Percentiles rank a stretch among this genome's conserved stretches.
These are phyloP conservation scores for Bipolaris cookei DNA, from an alignment of 2,329 filamentous ascomycete genomes.

Conservation along the genomic window DNA sequence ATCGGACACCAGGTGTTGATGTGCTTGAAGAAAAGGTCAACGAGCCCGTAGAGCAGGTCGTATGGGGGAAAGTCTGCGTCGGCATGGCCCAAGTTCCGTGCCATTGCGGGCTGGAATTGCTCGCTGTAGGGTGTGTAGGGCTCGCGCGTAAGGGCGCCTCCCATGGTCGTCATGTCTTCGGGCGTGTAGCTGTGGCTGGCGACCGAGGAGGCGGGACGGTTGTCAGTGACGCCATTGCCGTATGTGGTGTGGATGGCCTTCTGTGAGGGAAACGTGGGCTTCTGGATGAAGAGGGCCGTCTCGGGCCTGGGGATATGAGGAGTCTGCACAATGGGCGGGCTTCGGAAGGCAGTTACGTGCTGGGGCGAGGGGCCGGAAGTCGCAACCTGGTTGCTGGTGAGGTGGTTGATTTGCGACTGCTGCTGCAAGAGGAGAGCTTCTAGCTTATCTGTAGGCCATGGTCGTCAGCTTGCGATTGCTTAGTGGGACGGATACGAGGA, in stretches of 20 bases:
- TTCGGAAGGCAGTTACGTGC: conserved; percentile 44
- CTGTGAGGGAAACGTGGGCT: conserved; percentile 48
- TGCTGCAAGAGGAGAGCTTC: conserved; percentile 54
- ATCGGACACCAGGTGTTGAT: conserved; percentile 80
- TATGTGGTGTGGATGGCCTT: conserved; percentile 43
- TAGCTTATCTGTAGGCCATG: conserved; percentile 51
- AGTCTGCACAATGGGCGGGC: conserved; percentile 46
- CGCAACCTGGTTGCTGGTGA: conserved; percentile 41
- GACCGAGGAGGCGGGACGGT: conserved; percentile 31
- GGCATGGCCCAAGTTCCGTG: conserved; percentile 33
- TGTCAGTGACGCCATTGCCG: conserved; percentile 49
- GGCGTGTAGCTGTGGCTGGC: conserved; percentile 40
- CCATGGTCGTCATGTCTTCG: conserved; percentile 34
- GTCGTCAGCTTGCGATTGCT: conserved; percentile 9
- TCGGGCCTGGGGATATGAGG: conserved; percentile 54
- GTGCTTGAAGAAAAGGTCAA: conserved; percentile 69
- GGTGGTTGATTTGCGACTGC: conserved; percentile 55
- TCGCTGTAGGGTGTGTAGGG: conserved; percentile 40
- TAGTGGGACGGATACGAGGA: no score
- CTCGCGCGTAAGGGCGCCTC: conserved; percentile 37
- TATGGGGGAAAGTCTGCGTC: conserved; percentile 63
- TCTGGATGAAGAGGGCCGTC: conserved; percentile 56
- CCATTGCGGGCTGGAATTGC: conserved; percentile 38
- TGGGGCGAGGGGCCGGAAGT: conserved; percentile 39
- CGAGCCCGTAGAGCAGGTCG: conserved; percentile 65